Conservation (phyloP, 768 basidiomycete genomes). For the Trametes meyenii region DNA sequence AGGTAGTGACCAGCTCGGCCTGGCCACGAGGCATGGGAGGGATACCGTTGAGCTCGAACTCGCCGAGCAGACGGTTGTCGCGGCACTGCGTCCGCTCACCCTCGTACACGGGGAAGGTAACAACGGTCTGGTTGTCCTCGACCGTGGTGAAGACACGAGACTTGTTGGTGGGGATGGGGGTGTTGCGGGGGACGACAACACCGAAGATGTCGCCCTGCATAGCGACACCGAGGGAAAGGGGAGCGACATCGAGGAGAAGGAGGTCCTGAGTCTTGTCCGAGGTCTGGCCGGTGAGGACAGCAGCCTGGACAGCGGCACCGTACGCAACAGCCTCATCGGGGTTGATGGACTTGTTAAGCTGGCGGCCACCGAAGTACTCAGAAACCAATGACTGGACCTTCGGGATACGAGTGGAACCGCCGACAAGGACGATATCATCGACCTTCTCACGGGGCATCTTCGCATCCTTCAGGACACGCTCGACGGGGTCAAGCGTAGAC, state of each 20-base stretch:
- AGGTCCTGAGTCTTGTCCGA: constrained; percentile 99
- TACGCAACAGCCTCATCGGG: constrained; percentile 99
- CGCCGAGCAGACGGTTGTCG: constrained; percentile 98
- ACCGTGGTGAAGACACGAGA: constrained; percentile 99
- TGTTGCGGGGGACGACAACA: constrained; percentile 99
- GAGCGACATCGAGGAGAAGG: constrained; percentile 97
- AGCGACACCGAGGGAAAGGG: constrained; percentile 98
- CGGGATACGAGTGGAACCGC: constrained; percentile 99
- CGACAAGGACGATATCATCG: constrained; percentile 98
- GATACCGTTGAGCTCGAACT: constrained; percentile 99
- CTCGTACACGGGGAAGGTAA: constrained; percentile 99
- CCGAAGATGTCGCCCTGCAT: constrained; percentile 99
- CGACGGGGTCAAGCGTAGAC: constrained; percentile 96
- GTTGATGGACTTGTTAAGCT: constrained; percentile 99
- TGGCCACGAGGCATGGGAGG: constrained; percentile 99
- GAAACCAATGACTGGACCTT: constrained; percentile 98
- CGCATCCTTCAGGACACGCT: constrained; percentile 98
- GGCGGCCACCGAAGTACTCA: constrained; percentile 97
- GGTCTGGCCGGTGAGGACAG: constrained; percentile 97
- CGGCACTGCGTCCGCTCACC: constrained; percentile 99
- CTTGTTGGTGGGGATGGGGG: constrained; percentile 99
- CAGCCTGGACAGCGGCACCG: constrained; percentile 99
- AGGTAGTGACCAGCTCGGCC: constrained; percentile 98
- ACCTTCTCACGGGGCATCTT: constrained; percentile 98
- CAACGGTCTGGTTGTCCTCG: constrained; percentile 99